Percentiles rank a stretch among this genome's conserved stretches.
Evolutionary conservation across 495 filamentous ascomycete genomes (phyloP).

Genomic region (Penicillium antarcticum): DNA sequence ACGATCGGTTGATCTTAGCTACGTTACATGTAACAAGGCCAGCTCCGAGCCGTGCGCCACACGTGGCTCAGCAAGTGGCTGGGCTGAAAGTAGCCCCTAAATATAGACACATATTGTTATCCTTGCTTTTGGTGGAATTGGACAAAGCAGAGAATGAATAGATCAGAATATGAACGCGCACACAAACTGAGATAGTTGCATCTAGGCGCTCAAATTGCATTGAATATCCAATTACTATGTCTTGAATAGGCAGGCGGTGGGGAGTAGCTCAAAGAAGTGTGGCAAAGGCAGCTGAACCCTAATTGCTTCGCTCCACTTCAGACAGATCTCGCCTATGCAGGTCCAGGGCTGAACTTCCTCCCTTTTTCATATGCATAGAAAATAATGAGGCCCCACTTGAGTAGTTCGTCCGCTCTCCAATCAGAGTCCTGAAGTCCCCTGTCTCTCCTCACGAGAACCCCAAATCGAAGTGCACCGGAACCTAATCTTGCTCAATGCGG

Average conservation of each 20-base stretch:
- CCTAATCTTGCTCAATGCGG: conserved; percentile 18
- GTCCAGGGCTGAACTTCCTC: conserved; percentile 8
- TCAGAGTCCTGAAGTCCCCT: conserved; percentile 3
- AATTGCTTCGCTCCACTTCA: conserved; percentile 3
- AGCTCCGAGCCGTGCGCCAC: conserved; percentile 1
- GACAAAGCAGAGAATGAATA: too few relatives aligned
- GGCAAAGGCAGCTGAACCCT: conserved; percentile 7
- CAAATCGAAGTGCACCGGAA: conserved; percentile 15
- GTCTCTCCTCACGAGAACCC: conserved; percentile 3
- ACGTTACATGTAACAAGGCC: not conserved
- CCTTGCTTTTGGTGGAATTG: too few relatives aligned
- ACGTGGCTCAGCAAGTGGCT: conserved; percentile 12
- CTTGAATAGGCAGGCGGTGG: too few relatives aligned
- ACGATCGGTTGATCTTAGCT: conserved; percentile 1
- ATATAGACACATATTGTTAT: too few relatives aligned
- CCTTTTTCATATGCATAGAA: not conserved
- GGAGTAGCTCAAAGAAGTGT: conserved; percentile 3
- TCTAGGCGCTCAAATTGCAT: too few relatives aligned
- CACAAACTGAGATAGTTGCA: too few relatives aligned
- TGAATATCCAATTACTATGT: too few relatives aligned
- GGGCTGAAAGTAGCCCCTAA: not conserved
- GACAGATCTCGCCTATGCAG: conserved; percentile 1
- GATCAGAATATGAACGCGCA: too few relatives aligned
- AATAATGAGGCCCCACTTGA: conserved; percentile 2
- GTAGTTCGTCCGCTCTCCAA: conserved; percentile 17